Evolutionary conservation across 805 yeast species (phyloP).

Genomic region (Cyberlindnera xylosilytica): DNA sequence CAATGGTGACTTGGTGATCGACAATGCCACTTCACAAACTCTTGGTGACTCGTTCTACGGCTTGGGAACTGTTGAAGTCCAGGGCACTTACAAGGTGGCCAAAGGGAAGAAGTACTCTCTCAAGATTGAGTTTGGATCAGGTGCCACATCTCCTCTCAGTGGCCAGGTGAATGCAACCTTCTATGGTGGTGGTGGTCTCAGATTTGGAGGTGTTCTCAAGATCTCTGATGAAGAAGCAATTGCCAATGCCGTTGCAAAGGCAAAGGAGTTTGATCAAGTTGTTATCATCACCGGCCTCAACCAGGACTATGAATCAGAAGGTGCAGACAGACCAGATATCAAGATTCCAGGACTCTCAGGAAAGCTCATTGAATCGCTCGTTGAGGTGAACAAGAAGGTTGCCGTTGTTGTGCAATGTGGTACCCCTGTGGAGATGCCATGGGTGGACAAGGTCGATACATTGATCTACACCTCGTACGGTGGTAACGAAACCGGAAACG

Average conservation of each 20-base stretch:
- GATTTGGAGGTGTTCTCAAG: conserved; percentile 28
- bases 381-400: conserved; percentile 46
- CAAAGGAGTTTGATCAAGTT: conserved; percentile 49
- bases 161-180: conserved; percentile 25
- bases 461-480: conserved; percentile 54
- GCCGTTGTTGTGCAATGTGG: conserved; percentile 58
- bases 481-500: conserved; percentile 57
- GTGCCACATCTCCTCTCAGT: conserved; percentile 32
- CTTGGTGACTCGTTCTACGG: conserved; percentile 52
- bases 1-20: conserved; percentile 48
- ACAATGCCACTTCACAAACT: conserved; percentile 49
- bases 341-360: conserved; percentile 48
- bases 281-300: conserved; percentile 49
- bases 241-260: conserved; percentile 40
- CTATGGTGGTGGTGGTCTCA: conserved; percentile 34
- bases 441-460: conserved; percentile 41
- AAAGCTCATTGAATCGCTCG: conserved; percentile 42
- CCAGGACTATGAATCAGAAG: conserved; percentile 58
- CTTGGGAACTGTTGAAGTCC: conserved; percentile 48
- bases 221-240: conserved; percentile 30
- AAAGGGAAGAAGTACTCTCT: conserved; percentile 43
- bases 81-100: conserved; percentile 32
- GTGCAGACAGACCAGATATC: conserved; percentile 51
- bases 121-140: conserved; percentile 48
- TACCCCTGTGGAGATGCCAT: conserved; percentile 59